Base-by-base conservation (phyloP, 371 early-diverging fungal genomes). In the Mortierella sp. region DNA sequence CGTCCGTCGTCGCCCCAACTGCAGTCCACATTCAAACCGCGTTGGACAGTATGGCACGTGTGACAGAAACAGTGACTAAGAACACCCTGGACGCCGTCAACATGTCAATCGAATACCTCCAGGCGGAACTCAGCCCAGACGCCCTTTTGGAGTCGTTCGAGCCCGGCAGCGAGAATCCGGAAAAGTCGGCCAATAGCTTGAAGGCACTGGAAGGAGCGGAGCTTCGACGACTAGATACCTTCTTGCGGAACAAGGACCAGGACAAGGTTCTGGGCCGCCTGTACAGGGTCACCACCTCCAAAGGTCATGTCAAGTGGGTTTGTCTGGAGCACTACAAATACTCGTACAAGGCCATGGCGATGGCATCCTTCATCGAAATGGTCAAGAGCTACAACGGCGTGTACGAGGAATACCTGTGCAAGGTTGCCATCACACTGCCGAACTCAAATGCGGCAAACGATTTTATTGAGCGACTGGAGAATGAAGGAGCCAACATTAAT, bases 241-340 rank as follows among this genome's bases (percentile, higher is more conserved):
- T 77, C 48, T 40, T 77, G 43, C 34, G 50, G 26, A 69, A 44
- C 31, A 72, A 71, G 10, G 77, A 77, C 13, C 31, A 71, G 4
- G 34, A 53, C 72, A 77, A 54, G 6, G 54, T 34, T 9, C 50
- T 77, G 9, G 77, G 77, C 6, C 59, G 59, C 16, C 51, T 77
- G 13, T 71, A 71, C 57, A 71, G 77, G 50, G 71, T 48, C 43
- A 57, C 55, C 53, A 77, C 77, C 21, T 28, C 55, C 10, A 34
- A 77, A 34, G 77, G 77, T 26, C 34, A 77, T 16, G 77, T 77
- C 57, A 72, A 77, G 50, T 77, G 77, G 77, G 77, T 77, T 46
- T 77, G 77, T 40, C 48, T 48, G 53, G 51, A 72, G 3, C 77
- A 77, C 50, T 71, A 71, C 40, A 26, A 26, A 43, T n/a, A 16